Percentiles rank a stretch among this genome's conserved stretches.
Evolutionary conservation across 164 flowering plant genomes (phyloP).

Genomic region (Dillenia suffruticosa): DNA sequence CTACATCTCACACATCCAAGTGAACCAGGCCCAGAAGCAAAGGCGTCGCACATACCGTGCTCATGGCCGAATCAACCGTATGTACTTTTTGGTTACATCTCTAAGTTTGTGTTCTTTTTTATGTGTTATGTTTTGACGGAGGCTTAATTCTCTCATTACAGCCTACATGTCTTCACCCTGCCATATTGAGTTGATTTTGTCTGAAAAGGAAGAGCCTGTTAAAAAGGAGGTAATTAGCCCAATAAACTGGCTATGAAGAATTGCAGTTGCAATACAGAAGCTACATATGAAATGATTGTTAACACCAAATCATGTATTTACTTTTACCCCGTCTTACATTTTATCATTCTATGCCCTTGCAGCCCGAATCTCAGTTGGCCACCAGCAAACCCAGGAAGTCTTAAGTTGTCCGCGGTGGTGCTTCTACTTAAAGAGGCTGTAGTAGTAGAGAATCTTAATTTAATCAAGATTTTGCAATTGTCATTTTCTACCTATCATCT

Average conservation of each 20-base stretch:
- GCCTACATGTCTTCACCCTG: constrained; percentile 96
- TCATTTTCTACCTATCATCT: no score
- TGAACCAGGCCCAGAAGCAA: constrained; percentile 87
- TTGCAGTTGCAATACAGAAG: not conserved
- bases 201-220: constrained; percentile 86
- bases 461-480: no score
- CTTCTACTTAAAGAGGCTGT: constrained; percentile 31
- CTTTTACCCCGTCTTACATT: not conserved
- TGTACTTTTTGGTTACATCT: constrained; percentile 9
- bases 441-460: not conserved
- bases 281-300: not conserved
- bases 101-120: not conserved
- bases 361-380: constrained; percentile 77
- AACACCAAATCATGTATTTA: not conserved
- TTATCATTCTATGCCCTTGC: constrained; percentile 18
- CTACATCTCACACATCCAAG: constrained; percentile 73
- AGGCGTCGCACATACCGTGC: constrained; percentile 89
- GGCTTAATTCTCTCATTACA: constrained; percentile 16
- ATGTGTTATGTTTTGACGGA: not conserved
- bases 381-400: constrained; percentile 49
- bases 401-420: constrained; percentile 47
- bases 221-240: constrained; percentile 63
- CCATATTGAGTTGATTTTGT: constrained; percentile 83
- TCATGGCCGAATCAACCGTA: constrained; percentile 89
- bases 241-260: no score